These are phyloP conservation scores for Chlorociboria aeruginascens DNA, from an alignment of 495 filamentous ascomycete genomes.

Conservation along the genomic window DNA sequence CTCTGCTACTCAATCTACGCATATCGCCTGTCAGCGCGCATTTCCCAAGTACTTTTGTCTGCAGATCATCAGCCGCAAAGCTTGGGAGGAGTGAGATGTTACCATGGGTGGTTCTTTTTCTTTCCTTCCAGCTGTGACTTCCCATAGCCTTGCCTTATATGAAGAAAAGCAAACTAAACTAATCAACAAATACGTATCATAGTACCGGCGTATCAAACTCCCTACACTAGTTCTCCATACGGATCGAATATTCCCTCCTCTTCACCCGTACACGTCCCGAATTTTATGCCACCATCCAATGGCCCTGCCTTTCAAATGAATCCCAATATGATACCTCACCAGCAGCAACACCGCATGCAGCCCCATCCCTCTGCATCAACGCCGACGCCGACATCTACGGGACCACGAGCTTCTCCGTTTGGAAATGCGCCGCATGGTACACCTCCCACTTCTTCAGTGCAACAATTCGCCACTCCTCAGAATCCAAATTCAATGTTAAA, in stretches of 20 bases:
- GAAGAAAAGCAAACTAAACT: constrained; percentile 8
- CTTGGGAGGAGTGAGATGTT: too few relatives aligned
- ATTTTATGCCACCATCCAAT: constrained; percentile 35
- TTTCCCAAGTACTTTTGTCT: background rate
- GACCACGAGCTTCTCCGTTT: constrained; percentile 15
- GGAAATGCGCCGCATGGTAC: constrained; percentile 9
- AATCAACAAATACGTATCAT: constrained; percentile 9
- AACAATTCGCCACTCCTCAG: constrained; percentile 12
- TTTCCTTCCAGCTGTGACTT: background rate
- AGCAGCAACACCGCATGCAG: constrained; percentile 32
- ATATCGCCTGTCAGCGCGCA: background rate
- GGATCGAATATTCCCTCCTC: constrained; percentile 25
- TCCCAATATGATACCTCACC: constrained; percentile 28
- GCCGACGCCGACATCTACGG: constrained; percentile 4
- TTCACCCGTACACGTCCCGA: constrained; percentile 31
- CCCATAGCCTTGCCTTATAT: background rate
- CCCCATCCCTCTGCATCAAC: constrained; percentile 18
- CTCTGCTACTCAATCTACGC: background rate
- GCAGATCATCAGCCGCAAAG: too few relatives aligned
- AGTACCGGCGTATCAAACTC: constrained; percentile 40
- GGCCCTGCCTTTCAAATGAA: constrained; percentile 30
- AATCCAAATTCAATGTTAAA: constrained; percentile 8
- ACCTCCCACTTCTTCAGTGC: constrained; percentile 15
- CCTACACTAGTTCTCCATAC: constrained; percentile 40
- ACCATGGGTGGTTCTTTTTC: too few relatives aligned